Conservation (phyloP, 495 filamentous ascomycete genomes). For the Opeltia flavorubescens region DNA sequence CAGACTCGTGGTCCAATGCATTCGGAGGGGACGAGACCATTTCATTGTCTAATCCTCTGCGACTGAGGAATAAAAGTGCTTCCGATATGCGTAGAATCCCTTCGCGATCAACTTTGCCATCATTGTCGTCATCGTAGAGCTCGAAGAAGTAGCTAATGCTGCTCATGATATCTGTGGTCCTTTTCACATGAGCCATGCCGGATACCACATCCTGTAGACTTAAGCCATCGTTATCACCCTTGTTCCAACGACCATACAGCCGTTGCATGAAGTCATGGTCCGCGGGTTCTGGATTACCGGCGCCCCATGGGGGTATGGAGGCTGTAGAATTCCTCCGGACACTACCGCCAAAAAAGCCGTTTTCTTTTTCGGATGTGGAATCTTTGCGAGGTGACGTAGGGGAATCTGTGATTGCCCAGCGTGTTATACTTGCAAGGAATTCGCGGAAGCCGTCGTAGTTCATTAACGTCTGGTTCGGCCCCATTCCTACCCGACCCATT, state of each 20-base stretch:
- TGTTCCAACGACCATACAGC: constrained; percentile 79
- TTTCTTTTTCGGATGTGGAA: constrained; percentile 35
- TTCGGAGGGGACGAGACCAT: constrained; percentile 30
- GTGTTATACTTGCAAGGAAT: constrained; percentile 74
- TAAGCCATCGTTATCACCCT: constrained; percentile 55
- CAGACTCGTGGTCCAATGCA: constrained; percentile 13
- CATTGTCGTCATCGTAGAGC: constrained; percentile 83
- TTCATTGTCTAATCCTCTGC: constrained; percentile 66
- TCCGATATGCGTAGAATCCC: constrained; percentile 92
- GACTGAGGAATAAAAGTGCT: constrained; percentile 80
- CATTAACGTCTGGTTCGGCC: constrained; percentile 80
- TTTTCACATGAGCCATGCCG: constrained; percentile 79
- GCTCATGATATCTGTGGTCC: constrained; percentile 88
- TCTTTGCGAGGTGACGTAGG: constrained; percentile 45
- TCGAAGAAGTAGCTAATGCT: constrained; percentile 96
- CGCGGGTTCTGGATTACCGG: constrained; percentile 61
- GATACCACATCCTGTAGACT: constrained; percentile 83
- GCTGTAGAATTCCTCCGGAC: constrained; percentile 34
- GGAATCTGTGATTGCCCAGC: constrained; percentile 81
- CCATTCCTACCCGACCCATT: constrained; percentile 75
- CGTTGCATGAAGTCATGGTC: constrained; percentile 92
- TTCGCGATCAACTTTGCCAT: constrained; percentile 91
- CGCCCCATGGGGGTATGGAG: constrained; percentile 55
- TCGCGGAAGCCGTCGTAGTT: constrained; percentile 92
- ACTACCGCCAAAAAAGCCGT: constrained; percentile 39